Percentiles rank a stretch among this genome's conserved stretches.
Conservation (phyloP, 176 grass and related monocot species). For the Calamus simplicifolius region DNA sequence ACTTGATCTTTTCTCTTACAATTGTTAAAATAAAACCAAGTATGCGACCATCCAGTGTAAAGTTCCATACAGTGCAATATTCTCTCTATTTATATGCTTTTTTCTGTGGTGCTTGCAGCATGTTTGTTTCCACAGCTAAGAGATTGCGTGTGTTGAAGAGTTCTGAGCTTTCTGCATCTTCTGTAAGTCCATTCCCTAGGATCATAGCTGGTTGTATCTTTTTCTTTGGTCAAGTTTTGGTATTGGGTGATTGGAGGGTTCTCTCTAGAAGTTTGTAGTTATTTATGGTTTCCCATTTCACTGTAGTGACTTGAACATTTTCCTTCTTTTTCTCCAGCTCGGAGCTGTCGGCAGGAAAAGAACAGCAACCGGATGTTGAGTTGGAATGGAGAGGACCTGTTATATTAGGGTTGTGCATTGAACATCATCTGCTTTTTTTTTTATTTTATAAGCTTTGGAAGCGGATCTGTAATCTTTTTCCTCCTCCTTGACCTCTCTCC, state of each 20-base stretch:
- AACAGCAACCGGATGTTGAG: slow-evolving; percentile 47
- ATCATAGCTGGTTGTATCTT: too few species aligned
- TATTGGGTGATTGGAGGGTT: not conserved
- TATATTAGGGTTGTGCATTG: too few species aligned
- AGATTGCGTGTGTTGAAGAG: slow-evolving; percentile 82
- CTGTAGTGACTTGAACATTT: not conserved
- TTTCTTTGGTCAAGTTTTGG: not conserved
- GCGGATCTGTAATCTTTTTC: too few species aligned
- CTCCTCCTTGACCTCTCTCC: too few species aligned
- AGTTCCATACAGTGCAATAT: not conserved
- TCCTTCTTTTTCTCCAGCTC: slow-evolving; percentile 27
- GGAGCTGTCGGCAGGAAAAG: slow-evolving; percentile 47
- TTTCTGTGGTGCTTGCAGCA: slow-evolving; percentile 33
- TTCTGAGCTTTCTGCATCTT: slow-evolving; percentile 47
- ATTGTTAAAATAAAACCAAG: too few species aligned
- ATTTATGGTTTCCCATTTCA: not conserved
- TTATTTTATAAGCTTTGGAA: too few species aligned
- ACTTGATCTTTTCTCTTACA: too few species aligned
- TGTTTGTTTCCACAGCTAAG: slow-evolving; percentile 84
- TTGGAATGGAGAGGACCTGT: not conserved
- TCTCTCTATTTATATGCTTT: not conserved
- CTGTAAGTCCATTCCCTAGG: slow-evolving; percentile 30
- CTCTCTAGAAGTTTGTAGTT: slow-evolving; percentile 3
- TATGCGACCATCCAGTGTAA: too few species aligned
- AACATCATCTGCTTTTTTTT: too few species aligned